Evolutionary conservation across 805 yeast species (phyloP).

Genomic region (Spathaspora boniae): DNA sequence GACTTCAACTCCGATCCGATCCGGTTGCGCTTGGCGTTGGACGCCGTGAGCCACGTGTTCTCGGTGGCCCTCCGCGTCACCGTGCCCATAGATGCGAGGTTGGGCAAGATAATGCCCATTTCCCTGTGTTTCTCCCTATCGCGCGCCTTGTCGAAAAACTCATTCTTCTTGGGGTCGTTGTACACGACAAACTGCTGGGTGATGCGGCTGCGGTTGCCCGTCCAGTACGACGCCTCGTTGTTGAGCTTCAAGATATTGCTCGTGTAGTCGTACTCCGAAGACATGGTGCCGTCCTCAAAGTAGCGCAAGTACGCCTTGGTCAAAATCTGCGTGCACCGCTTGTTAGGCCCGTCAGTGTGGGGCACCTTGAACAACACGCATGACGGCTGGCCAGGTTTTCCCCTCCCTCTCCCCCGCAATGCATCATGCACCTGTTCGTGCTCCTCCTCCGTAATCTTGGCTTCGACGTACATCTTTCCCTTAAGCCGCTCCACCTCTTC

Average conservation of each 20-base stretch:
- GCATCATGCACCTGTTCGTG: slow-evolving; percentile 18
- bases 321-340: slow-evolving; percentile 71
- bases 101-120: slow-evolving; percentile 79
- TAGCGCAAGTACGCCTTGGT: slow-evolving; percentile 69
- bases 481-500: slow-evolving; percentile 23
- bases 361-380: slow-evolving; percentile 68
- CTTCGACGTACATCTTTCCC: slow-evolving; percentile 36
- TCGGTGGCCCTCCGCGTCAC: slow-evolving; percentile 95
- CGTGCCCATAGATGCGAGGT: slow-evolving; percentile 90
- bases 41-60: slow-evolving; percentile 96
- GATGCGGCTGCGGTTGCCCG: slow-evolving; percentile 82
- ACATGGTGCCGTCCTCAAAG: slow-evolving; percentile 70
- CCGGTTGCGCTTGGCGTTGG: slow-evolving; percentile 81
- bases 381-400: slow-evolving; percentile 14
- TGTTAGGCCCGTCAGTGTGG: slow-evolving; percentile 77
- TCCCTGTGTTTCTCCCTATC: slow-evolving; percentile 18
- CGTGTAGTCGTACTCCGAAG: slow-evolving; percentile 71
- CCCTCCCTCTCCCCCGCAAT: slow-evolving; percentile 10
- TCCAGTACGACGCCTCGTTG: slow-evolving; percentile 87
- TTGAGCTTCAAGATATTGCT: slow-evolving; percentile 74
- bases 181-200: slow-evolving; percentile 81
- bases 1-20: slow-evolving; percentile 94
- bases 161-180: slow-evolving; percentile 16
- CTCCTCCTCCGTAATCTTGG: slow-evolving; percentile 29
- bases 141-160: slow-evolving; percentile 22